A percentile compares a stretch with the other conserved stretches of the same genome.
Conservation (phyloP, 1,284 basidiomycete genomes). For the Malassezia caprae region DNA sequence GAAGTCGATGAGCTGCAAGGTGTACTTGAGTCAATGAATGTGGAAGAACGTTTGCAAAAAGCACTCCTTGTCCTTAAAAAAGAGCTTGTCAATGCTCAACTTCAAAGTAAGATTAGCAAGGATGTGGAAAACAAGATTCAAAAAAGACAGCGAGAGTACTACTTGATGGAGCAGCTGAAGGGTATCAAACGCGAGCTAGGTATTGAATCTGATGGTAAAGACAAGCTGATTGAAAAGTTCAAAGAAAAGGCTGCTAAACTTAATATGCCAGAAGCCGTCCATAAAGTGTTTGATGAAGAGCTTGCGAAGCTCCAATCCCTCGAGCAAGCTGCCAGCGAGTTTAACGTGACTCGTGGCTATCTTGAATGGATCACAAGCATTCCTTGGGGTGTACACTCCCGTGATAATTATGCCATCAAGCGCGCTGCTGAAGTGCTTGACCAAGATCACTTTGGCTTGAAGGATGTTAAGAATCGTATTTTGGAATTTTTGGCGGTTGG, state of each 20-base stretch:
- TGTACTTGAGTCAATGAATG: slow-evolving; percentile 73
- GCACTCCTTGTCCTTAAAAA: slow-evolving; percentile 89
- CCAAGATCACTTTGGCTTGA: slow-evolving; percentile 91
- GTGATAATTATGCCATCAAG: slow-evolving; percentile 81
- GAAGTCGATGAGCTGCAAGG: slow-evolving; percentile 85
- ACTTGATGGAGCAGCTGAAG: slow-evolving; percentile 96
- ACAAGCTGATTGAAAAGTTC: slow-evolving; percentile 93
- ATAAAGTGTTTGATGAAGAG: slow-evolving; percentile 95
- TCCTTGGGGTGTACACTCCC: slow-evolving; percentile 90
- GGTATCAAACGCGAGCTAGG: slow-evolving; percentile 98
- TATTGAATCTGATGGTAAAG: slow-evolving; percentile 93
- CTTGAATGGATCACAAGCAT: slow-evolving; percentile 60
- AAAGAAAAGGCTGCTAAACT: slow-evolving; percentile 73
- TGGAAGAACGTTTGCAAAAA: slow-evolving; percentile 83
- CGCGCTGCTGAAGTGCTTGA: slow-evolving; percentile 78
- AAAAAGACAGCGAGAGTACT: slow-evolving; percentile 92
- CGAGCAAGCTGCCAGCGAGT: slow-evolving; percentile 76
- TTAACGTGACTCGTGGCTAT: slow-evolving; percentile 60
- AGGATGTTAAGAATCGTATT: slow-evolving; percentile 89
- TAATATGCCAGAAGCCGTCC: slow-evolving; percentile 84
- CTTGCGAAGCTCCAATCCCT: slow-evolving; percentile 79
- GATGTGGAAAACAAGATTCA: slow-evolving; percentile 95
- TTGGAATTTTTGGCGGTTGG: slow-evolving; percentile 96
- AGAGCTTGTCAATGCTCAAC: slow-evolving; percentile 91
- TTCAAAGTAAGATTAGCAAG: slow-evolving; percentile 84